Conservation (phyloP, 495 filamentous ascomycete species). For the Talaromyces wortmannii region DNA sequence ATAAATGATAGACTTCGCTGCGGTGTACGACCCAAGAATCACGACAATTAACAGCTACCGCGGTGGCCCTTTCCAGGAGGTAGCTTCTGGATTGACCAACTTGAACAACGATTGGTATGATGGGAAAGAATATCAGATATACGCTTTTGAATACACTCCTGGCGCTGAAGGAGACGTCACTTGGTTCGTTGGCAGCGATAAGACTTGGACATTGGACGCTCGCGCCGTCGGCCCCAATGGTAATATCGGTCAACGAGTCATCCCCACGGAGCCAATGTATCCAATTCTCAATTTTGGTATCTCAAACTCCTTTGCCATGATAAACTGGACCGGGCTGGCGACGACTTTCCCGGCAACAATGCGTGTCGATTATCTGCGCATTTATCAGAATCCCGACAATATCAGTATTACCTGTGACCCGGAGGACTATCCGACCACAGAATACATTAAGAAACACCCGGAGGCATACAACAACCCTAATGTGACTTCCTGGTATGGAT, state of each 20-base stretch:
- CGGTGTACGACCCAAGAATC: constrained; percentile 52
- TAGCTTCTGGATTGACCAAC: constrained; percentile 62
- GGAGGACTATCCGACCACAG: constrained; percentile 57
- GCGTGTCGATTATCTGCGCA: constrained; percentile 68
- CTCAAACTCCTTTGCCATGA: constrained; percentile 56
- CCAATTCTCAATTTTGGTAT: constrained; percentile 70
- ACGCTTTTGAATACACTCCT: constrained; percentile 66
- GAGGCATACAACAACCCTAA: constrained; percentile 61
- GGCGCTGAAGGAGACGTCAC: constrained; percentile 53
- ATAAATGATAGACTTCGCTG: constrained; percentile 42
- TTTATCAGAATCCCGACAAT: constrained; percentile 61
- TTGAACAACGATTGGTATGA: constrained; percentile 76
- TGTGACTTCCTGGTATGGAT: constrained; percentile 42
- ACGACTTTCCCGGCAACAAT: constrained; percentile 61
- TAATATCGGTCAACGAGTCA: constrained; percentile 62
- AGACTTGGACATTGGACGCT: constrained; percentile 61
- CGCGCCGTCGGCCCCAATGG: constrained; percentile 64
- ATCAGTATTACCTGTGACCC: constrained; percentile 66
- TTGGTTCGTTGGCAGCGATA: constrained; percentile 61
- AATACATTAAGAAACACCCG: constrained; percentile 61
- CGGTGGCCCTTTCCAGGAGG: constrained; percentile 67
- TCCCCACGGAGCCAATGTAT: constrained; percentile 65
- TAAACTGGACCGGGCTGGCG: constrained; percentile 47
- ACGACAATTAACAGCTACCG: constrained; percentile 59
- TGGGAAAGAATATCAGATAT: constrained; percentile 63